Percentiles rank a stretch among this genome's conserved stretches.
Evolutionary conservation across 108 stramenopile genomes (phyloP).

Genomic region (Fistulifera solaris): DNA sequence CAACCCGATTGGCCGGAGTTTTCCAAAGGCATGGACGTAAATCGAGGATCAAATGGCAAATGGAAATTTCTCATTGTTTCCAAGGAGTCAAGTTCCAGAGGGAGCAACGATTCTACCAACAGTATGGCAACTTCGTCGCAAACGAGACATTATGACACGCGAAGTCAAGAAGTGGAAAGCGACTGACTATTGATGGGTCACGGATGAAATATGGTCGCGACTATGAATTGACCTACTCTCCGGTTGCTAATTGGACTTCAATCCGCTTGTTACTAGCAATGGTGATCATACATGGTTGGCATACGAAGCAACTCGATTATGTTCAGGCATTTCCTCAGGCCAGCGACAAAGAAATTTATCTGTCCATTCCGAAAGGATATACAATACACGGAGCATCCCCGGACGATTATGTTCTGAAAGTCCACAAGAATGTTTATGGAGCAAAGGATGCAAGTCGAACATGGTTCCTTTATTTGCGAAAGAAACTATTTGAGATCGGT

Average conservation of each 20-base stretch:
- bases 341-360: constrained; percentile 19
- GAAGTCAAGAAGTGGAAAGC: constrained; percentile 25
- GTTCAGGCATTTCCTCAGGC: constrained; percentile 34
- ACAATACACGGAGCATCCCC: constrained; percentile 5
- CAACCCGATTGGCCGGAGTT: constrained; percentile 20
- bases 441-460: constrained; percentile 31
- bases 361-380: constrained; percentile 28
- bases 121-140: constrained; percentile 41
- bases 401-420: constrained; percentile 15
- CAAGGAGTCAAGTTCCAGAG: constrained; percentile 13
- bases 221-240: constrained; percentile 34
- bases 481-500: constrained; percentile 9
- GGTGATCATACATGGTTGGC: constrained; percentile 12
- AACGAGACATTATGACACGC: constrained; percentile 29
- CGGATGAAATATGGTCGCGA: constrained; percentile 15
- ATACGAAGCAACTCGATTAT: constrained; percentile 38
- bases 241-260: constrained; percentile 34
- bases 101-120: constrained; percentile 25
- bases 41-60: constrained; percentile 8
- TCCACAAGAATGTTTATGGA: constrained; percentile 31
- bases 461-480: constrained; percentile 27
- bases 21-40: constrained; percentile 15
- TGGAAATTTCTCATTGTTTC: constrained; percentile 10
- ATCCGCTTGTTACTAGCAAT: constrained; percentile 26
- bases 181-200: constrained; percentile 21